Percentiles rank a stretch among this genome's conserved stretches.
Evolutionary conservation across 371 early-diverging fungal species (phyloP).

Genomic region (Batrachochytrium dendrobatidis): DNA sequence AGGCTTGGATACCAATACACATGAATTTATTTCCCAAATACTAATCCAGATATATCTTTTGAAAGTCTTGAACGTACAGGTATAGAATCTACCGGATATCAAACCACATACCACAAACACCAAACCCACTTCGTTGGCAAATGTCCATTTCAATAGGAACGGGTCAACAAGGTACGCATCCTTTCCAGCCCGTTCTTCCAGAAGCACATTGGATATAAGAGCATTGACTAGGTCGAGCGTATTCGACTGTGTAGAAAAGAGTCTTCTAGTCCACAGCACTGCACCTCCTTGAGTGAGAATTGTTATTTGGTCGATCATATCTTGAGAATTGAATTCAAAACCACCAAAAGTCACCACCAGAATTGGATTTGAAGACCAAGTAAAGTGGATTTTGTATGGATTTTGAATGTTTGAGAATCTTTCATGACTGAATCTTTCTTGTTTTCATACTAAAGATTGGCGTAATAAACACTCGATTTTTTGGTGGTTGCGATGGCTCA

Average conservation of each 20-base stretch:
- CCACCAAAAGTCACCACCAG: too few relatives aligned
- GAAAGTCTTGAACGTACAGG: neutral
- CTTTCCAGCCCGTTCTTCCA: constrained; percentile 57
- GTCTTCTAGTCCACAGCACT: constrained; percentile 65
- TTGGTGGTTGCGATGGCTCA: too few relatives aligned
- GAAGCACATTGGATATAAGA: constrained; percentile 68
- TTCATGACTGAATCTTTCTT: too few relatives aligned
- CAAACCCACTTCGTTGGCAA: constrained; percentile 76
- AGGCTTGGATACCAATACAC: neutral
- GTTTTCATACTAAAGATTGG: too few relatives aligned
- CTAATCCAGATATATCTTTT: neutral
- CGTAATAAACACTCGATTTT: too few relatives aligned
- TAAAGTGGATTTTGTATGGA: too few relatives aligned
- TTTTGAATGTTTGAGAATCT: too few relatives aligned
- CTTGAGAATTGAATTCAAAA: neutral
- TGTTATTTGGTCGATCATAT: constrained; percentile 74
- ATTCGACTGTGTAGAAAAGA: constrained; percentile 44
- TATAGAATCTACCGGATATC: neutral
- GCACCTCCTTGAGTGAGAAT: constrained; percentile 75
- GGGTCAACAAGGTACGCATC: constrained; percentile 38
- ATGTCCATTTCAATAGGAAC: constrained; percentile 74
- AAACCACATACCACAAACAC: constrained; percentile 74
- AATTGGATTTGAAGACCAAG: too few relatives aligned
- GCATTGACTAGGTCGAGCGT: constrained; percentile 59
- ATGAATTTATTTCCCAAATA: neutral